A percentile compares a stretch with the other conserved stretches of the same genome.
These are phyloP conservation scores for Dendrobium catenatum DNA, from an alignment of 106 monocot genomes.

Conservation along the genomic window DNA sequence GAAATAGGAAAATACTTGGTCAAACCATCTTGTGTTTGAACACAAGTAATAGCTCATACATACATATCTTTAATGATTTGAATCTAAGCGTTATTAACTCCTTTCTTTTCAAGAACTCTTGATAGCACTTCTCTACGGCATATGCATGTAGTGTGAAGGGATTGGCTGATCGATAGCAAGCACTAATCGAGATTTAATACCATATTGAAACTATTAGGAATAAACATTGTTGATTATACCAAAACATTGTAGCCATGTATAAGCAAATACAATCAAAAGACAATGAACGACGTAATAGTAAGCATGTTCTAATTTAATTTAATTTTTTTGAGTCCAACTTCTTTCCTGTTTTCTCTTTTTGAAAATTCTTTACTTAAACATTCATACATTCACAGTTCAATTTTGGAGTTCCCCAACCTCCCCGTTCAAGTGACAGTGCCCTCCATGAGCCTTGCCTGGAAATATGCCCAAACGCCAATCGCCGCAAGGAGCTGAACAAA, in stretches of 20 bases:
- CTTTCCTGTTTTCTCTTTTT: background rate
- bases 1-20: too few species aligned
- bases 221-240: background rate
- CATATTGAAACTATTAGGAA: background rate
- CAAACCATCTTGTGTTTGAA: too few species aligned
- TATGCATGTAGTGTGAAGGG: too few species aligned
- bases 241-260: background rate
- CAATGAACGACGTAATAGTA: background rate
- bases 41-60: too few species aligned
- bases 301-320: too few species aligned
- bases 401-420: constrained; percentile 64
- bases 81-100: too few species aligned
- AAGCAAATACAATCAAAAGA: background rate
- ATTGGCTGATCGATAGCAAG: too few species aligned
- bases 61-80: too few species aligned
- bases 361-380: background rate
- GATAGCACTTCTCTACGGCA: too few species aligned
- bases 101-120: too few species aligned
- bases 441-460: constrained; percentile 75
- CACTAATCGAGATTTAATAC: too few species aligned
- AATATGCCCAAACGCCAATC: constrained; percentile 69
- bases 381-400: constrained; percentile 48
- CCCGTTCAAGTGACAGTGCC: constrained; percentile 33
- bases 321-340: background rate
- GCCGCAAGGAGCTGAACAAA: constrained; percentile 35